Base-by-base conservation (phyloP, 148 eudicot species). In the Dianthus caryophyllus region DNA sequence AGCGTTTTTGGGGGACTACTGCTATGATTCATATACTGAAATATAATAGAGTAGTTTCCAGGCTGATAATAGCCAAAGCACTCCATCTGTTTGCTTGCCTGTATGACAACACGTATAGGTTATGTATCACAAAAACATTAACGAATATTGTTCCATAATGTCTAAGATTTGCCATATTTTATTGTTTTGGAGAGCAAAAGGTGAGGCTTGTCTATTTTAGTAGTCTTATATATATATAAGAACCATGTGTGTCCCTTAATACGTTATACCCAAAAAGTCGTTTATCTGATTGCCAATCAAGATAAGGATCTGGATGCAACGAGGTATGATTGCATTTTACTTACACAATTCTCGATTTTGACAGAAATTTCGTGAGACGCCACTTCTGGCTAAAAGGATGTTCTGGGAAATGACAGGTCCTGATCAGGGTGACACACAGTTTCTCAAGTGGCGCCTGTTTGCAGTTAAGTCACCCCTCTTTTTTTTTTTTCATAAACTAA, bases 361-460 rank as follows among this genome's bases (percentile, higher is more conserved):
- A 61, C 84, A 81, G 87, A 83, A 78, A 73, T 26, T 73, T 21
- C 60, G 66, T 43, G 79, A 70, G 70, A 56, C 69, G 46, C 90
- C 84, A 54, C 72, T 81, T 29, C 84, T n/a, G n/a, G n/a, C n/a
- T n/a, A n/a, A n/a, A n/a, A n/a, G n/a, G n/a, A n/a, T n/a, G n/a
- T n/a, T n/a, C 60, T 52, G 68, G 22, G 82, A 69, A 59, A 71
- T 81, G 73, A 71, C 77, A 71, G 87, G 81, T 75, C 85, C 87
- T 31, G 80, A 77, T 79, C 76, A 73, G 57, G 70, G 74, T 64
- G 54, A 73, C 61, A 38, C 55, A 59, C 69, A 69, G 81, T 71
- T 75, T 75, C 68, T 72, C 33, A 68, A 73, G 62, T 71, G 65
- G 69, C 85, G 90, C 58, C 33, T 80, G 61, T 27, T 86, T 60